Conservation (phyloP, 306 rosid genomes). For the Vigna reflexopilosa region DNA sequence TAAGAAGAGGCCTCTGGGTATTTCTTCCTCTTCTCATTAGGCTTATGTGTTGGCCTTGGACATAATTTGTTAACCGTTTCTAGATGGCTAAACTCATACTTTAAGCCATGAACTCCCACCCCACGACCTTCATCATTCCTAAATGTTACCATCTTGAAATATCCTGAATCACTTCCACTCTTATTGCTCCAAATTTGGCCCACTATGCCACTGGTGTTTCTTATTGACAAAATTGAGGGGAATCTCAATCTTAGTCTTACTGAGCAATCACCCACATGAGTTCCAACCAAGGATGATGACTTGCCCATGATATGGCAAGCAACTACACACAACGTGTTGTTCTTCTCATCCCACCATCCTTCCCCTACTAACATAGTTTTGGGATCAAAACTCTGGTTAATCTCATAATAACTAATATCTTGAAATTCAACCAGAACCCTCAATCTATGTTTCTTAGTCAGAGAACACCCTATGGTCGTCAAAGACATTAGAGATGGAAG, state of each 20-base stretch:
- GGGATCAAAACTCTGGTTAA: conserved; percentile 42
- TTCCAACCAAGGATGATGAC: conserved; percentile 43
- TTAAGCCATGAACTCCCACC: conserved; percentile 8
- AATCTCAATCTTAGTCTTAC: conserved; percentile 51
- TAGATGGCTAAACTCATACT: conserved; percentile 59
- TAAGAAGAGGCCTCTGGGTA: conserved; percentile 42
- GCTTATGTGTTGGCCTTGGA: conserved; percentile 37
- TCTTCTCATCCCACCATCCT: conserved; percentile 65
- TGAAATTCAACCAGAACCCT: conserved; percentile 49
- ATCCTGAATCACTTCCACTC: conserved; percentile 43
- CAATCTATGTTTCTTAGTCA: conserved; percentile 31
- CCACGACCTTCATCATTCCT: not conserved
- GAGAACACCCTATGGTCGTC: conserved; percentile 44
- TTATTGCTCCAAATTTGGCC: conserved; percentile 76
- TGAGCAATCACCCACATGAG: conserved; percentile 67
- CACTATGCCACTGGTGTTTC: conserved; percentile 43
- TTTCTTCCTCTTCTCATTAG: conserved; percentile 13
- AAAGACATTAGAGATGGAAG: conserved; percentile 50
- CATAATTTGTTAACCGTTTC: conserved; percentile 51
- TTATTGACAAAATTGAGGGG: conserved; percentile 63
- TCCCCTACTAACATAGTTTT: conserved; percentile 57
- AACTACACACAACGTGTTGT: conserved; percentile 43
- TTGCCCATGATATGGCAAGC: conserved; percentile 51
- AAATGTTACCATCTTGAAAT: conserved; percentile 54
- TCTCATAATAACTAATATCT: not conserved